These are phyloP conservation scores for Chenopodium quinoa DNA, from an alignment of 148 eudicot species.

Conservation along the genomic window DNA sequence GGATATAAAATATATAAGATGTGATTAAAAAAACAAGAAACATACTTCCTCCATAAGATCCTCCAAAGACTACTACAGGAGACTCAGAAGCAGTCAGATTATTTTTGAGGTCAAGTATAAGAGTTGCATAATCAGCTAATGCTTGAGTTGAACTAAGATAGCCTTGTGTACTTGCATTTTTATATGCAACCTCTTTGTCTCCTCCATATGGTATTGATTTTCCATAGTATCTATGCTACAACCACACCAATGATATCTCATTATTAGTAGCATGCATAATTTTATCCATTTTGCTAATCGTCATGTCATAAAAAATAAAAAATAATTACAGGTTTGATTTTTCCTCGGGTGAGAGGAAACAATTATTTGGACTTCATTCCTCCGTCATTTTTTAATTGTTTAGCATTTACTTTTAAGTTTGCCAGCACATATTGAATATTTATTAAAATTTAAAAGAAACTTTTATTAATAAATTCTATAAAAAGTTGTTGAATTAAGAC, in stretches of 20 bases:
- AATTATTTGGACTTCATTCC: too few species aligned
- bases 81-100: slow-evolving; percentile 61
- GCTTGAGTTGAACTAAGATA: slow-evolving; percentile 83
- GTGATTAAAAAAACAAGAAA: not conserved
- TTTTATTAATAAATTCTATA: too few species aligned
- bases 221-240: slow-evolving; percentile 87
- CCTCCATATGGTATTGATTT: slow-evolving; percentile 81
- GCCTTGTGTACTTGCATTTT: slow-evolving; percentile 70
- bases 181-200: slow-evolving; percentile 48
- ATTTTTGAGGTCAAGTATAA: slow-evolving; percentile 65
- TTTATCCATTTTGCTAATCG: not conserved
- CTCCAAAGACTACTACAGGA: slow-evolving; percentile 87
- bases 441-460: too few species aligned
- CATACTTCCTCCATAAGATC: slow-evolving; percentile 94
- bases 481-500: too few species aligned
- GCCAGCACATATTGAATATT: too few species aligned
- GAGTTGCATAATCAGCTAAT: slow-evolving; percentile 82
- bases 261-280: not conserved
- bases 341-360: too few species aligned
- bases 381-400: too few species aligned
- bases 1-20: not conserved
- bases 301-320: not conserved
- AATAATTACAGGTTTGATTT: too few species aligned
- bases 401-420: too few species aligned
- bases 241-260: not conserved